Percentiles rank a stretch among this genome's conserved stretches.
These are phyloP conservation scores for Myriangium duriaei DNA, from an alignment of 2,329 filamentous ascomycete genomes.

Conservation along the genomic window DNA sequence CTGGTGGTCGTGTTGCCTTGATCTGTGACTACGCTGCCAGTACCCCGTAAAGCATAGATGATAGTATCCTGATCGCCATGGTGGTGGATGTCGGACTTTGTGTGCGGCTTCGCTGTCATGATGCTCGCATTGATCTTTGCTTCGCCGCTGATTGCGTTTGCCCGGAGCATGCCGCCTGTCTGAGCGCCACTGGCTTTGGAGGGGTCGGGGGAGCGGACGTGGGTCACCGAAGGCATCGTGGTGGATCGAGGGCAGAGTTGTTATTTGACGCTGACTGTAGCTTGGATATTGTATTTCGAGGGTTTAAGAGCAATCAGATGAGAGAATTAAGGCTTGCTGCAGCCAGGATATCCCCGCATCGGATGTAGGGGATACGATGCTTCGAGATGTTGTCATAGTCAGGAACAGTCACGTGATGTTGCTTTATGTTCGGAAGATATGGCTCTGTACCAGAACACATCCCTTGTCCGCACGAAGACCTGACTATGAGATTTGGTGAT, in stretches of 20 bases:
- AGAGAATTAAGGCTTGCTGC: too few species aligned
- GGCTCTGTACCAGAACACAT: too few species aligned
- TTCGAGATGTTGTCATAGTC: too few species aligned
- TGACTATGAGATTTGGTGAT: too few species aligned
- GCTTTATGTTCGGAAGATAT: too few species aligned
- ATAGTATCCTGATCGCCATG: conserved; percentile 62
- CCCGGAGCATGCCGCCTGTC: conserved; percentile 38
- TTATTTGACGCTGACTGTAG: too few species aligned
- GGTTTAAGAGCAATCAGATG: too few species aligned
- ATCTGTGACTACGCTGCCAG: conserved; percentile 47
- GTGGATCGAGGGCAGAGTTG: not conserved
- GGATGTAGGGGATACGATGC: too few species aligned
- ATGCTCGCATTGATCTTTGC: conserved; percentile 27
- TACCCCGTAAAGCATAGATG: conserved; percentile 51
- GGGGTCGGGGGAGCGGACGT: conserved; percentile 4
- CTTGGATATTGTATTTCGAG: too few species aligned
- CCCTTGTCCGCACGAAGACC: too few species aligned
- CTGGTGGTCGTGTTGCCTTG: conserved; percentile 45
- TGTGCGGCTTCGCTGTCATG: conserved; percentile 50
- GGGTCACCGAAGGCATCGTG: not conserved
- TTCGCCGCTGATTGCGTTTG: conserved; percentile 37
- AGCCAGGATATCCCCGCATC: too few species aligned
- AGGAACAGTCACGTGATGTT: too few species aligned
- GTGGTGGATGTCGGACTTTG: conserved; percentile 52
- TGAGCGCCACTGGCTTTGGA: conserved; percentile 33